Conservation (phyloP, 768 basidiomycete species). For the Rhizopogon salebrosus region DNA sequence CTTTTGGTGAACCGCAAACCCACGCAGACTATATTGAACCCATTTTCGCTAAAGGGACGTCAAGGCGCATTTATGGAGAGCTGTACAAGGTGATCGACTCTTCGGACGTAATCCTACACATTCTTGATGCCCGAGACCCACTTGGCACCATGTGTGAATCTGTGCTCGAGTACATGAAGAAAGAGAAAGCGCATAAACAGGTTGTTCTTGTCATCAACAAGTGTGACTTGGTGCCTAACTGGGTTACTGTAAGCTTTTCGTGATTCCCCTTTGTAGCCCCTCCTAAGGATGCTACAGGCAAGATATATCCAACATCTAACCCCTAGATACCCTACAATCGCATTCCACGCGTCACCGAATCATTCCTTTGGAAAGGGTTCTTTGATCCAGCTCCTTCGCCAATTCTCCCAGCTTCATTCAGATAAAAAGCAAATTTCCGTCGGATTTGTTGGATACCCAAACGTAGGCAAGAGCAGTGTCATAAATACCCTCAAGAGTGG, state of each 20-base stretch:
- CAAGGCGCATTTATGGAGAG: slow-evolving; percentile 93
- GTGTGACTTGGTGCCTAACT: slow-evolving; percentile 96
- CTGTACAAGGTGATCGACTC: slow-evolving; percentile 99
- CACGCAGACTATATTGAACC: slow-evolving; percentile 84
- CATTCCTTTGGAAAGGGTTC: slow-evolving; percentile 99
- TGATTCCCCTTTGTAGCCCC: not conserved
- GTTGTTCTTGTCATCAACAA: slow-evolving; percentile 96
- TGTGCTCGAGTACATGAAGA: slow-evolving; percentile 86
- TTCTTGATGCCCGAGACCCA: slow-evolving; percentile 94
- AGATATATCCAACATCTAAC: slow-evolving; percentile 95
- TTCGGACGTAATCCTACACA: slow-evolving; percentile 92
- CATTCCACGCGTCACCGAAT: slow-evolving; percentile 98
- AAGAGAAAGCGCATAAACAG: slow-evolving; percentile 97
- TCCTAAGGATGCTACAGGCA: slow-evolving; percentile 45
- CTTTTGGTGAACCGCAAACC: slow-evolving; percentile 34
- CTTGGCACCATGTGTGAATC: slow-evolving; percentile 93
- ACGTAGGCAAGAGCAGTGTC: slow-evolving; percentile 95
- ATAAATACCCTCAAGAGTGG: slow-evolving; percentile 98
- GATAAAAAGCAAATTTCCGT: slow-evolving; percentile 99
- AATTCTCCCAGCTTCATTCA: slow-evolving; percentile 94
- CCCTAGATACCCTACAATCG: slow-evolving; percentile 91
- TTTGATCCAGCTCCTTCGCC: slow-evolving; percentile 92
- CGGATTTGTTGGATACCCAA: slow-evolving; percentile 96
- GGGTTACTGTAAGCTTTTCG: slow-evolving; percentile 81
- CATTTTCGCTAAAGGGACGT: slow-evolving; percentile 93